Percentiles rank a stretch among this genome's conserved stretches.
These are phyloP conservation scores for Suillus subluteus DNA, from an alignment of 768 basidiomycete genomes.

Conservation along the genomic window DNA sequence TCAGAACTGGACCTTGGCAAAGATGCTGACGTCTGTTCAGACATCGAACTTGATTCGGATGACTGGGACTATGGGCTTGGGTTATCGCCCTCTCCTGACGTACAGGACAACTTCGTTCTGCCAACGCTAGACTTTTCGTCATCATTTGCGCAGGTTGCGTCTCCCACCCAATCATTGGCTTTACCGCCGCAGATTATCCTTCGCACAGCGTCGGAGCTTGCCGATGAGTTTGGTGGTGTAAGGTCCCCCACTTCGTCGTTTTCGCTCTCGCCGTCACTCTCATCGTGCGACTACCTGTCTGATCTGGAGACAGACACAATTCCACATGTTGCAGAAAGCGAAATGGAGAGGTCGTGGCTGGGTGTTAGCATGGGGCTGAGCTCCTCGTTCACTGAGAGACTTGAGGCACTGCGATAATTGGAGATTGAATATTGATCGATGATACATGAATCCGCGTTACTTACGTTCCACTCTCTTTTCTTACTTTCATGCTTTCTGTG, in stretches of 20 bases:
- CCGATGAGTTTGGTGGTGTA: slow-evolving; percentile 12
- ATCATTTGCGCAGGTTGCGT: slow-evolving; percentile 32
- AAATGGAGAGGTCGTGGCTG: slow-evolving; percentile 25
- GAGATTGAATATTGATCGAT: neutral
- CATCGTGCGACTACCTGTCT: slow-evolving; percentile 3
- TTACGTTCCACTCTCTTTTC: neutral
- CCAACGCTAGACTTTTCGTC: slow-evolving; percentile 78
- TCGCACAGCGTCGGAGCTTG: slow-evolving; percentile 28
- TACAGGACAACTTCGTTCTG: slow-evolving; percentile 71
- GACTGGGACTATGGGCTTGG: slow-evolving; percentile 16
- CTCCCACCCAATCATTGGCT: slow-evolving; percentile 6
- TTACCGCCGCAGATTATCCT: slow-evolving; percentile 22
- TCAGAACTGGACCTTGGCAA: slow-evolving; percentile 16
- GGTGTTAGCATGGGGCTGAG: slow-evolving; percentile 18
- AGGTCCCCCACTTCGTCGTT: slow-evolving; percentile 10
- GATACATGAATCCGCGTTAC: neutral
- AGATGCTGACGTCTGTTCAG: slow-evolving; percentile 2
- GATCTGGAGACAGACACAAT: slow-evolving; percentile 1
- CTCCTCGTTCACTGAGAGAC: slow-evolving; percentile 18
- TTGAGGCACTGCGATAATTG: neutral
- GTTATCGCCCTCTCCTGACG: slow-evolving; percentile 40
- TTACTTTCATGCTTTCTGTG: neutral
- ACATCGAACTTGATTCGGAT: slow-evolving; percentile 6
- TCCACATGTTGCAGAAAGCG: neutral
- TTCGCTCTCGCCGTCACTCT: neutral